Evolutionary conservation across 129 eudicot species (phyloP), one percentile per base, ranked within the genome.

Genomic region (Pittosporum tobira): DNA sequence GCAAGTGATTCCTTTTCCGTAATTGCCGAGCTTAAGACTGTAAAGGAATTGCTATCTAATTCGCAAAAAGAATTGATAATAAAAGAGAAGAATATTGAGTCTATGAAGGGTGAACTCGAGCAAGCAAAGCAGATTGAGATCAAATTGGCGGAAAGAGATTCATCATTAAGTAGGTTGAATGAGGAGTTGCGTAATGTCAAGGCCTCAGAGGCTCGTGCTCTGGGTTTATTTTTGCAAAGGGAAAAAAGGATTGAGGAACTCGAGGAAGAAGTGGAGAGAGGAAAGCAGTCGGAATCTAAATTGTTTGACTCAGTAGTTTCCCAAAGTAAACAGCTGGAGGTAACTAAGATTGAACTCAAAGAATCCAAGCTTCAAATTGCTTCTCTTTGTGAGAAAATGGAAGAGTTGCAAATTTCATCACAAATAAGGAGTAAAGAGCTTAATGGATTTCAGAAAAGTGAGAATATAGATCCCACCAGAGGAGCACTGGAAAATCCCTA

Each of bases 331-430:
- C 73, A 88, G 62, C 73, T 88, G 6, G 75, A 70, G 79, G 61
- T 75, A 27, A 57, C 76, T 1, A 73, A 76, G 66, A 48, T 60
- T 69, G 79, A 78, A 29, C 76, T 84, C 3, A 79, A 84, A 70
- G 82, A 84, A 48, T 81, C 85, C 8, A 84, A 75, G 70, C 81
- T 62, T 4, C 75, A 79, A 44, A 70, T 74, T 7, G 23, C 60
- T 18, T 20, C 79, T 0, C 74, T 88, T 12, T 73, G 25, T 13
- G 74, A 77, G 54, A 51, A 68, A 67, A 56, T 88, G 51, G 71
- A 55, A 1, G 47, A 65, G 31, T n/a, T 73, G 18, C 74, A 64
- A 65, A 53, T 59, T 13, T 43, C 62, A 48, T 42, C 65, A 36
- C 18, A 54, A 15, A 9, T 28, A 28, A 38, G 52, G 5, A 34